phyloP scores from a whole-genome alignment of 2,329 filamentous ascomycete species.

The Penicillium sp. region DNA sequence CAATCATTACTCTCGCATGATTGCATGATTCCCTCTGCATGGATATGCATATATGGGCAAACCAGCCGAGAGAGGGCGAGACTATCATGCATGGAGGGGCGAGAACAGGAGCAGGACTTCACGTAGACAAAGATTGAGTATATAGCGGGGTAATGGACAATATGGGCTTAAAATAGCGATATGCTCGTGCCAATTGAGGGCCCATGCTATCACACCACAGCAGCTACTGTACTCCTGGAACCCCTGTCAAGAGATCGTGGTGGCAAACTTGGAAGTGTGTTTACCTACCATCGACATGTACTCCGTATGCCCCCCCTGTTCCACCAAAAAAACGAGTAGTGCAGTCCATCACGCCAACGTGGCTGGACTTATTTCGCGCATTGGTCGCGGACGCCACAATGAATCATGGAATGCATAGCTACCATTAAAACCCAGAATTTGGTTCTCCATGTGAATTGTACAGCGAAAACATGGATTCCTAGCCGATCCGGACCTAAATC shows the following conservation, averaged over 20 bases:
- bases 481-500: slow-evolving; percentile 1
- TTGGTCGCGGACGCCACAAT: slow-evolving; percentile 6
- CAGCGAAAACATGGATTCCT: not conserved
- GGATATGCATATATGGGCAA: not conserved
- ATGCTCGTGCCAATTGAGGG: not conserved
- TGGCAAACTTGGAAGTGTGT: not conserved
- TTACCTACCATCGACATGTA: not conserved
- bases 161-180: not conserved
- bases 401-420: not conserved
- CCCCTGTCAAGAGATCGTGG: not conserved
- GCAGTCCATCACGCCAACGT: not conserved
- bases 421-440: not conserved
- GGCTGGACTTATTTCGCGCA: slow-evolving; percentile 2
- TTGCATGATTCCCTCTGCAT: not conserved
- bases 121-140: not conserved
- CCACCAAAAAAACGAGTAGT: not conserved
- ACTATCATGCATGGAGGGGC: not conserved
- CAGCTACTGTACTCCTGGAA: not conserved
- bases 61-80: not conserved
- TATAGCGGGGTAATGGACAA: not conserved
- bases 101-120: not conserved
- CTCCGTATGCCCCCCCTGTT: not conserved
- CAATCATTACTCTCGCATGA: not conserved
- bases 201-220: not conserved
- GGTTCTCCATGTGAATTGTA: not conserved